Base-by-base conservation (phyloP, 345 rosid species). In the Eutrema japonicum region DNA sequence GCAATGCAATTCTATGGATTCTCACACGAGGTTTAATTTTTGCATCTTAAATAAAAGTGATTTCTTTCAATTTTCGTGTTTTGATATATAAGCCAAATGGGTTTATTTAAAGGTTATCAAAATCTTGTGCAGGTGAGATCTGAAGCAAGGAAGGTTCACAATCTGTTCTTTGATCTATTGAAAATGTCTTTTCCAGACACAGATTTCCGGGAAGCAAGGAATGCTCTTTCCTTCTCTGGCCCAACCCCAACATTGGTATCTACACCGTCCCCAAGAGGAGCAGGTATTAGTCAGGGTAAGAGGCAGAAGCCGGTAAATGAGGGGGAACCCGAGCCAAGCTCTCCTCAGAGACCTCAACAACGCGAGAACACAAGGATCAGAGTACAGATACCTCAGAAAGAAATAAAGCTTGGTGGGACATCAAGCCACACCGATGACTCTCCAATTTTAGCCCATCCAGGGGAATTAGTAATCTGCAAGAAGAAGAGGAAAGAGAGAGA, bases 401-500 rank as follows among this genome's bases (percentile, higher is more conserved):
- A 86, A 76, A 76, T 93, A 8, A 87, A 89, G 78, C 80, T 70
- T 60, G 72, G 77, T 2, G 81, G 78, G 57, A 11, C 69, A 43
- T 59, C 64, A 50, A 80, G 79, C 70, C 86, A 77, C 52, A 87
- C 79, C 12, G 94, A 90, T 69, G 96, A 87, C 66, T 84, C 97
- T 74, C 85, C 96, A 9, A 42, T 81, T 45, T 77, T 81, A 35
- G 75, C 85, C 66, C 99, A 96, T 78, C 98, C 99, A 16, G 98
- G 98, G 36, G 96, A 92, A 72, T 76, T 96, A 81, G 93, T 96
- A 53, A 86, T 89, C 76, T 90, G 98, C 94, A 96, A 96, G 88
- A 96, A 96, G 86, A 96, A 89, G 82, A 96, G 99, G 84, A 92
- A 88, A 83, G 99, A 96, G 78, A 59, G 99, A 71, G 99, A 96